These are phyloP conservation scores for Monosporascus sp. DNA, from an alignment of 2,329 filamentous ascomycete genomes.

Conservation along the genomic window DNA sequence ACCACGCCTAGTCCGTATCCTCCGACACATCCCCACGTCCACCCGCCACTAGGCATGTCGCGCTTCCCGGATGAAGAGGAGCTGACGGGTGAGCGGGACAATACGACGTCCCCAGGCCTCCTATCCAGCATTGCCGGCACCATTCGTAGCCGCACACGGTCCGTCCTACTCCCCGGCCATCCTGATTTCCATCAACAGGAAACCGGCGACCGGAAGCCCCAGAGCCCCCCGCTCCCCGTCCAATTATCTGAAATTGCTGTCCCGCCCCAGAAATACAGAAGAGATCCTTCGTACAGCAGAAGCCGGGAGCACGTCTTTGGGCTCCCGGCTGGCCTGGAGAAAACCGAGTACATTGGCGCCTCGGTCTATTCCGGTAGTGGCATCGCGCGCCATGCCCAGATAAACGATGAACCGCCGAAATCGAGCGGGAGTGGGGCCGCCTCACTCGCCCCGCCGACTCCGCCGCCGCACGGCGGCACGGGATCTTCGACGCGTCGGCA, in stretches of 20 bases:
- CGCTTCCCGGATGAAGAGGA: conserved; percentile 68
- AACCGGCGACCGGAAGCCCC: conserved; percentile 31
- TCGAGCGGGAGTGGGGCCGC: conserved; percentile 32
- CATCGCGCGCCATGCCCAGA: conserved; percentile 42
- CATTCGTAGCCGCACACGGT: conserved; percentile 41
- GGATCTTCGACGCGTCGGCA: conserved; percentile 58
- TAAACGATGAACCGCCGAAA: conserved; percentile 32
- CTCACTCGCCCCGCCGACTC: conserved; percentile 50
- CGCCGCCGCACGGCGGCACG: conserved; percentile 46
- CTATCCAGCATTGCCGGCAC: conserved; percentile 54
- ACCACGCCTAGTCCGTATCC: conserved; percentile 28
- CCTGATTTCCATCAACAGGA: conserved; percentile 34
- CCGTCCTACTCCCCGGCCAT: conserved; percentile 33
- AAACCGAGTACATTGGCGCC: conserved; percentile 45
- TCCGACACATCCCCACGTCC: conserved; percentile 64
- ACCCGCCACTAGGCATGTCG: conserved; percentile 84
- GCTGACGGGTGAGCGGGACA: conserved; percentile 45
- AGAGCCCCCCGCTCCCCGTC: conserved; percentile 55
- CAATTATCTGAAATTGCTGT: conserved; percentile 57
- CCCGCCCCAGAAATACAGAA: conserved; percentile 37
- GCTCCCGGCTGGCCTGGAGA: conserved; percentile 35
- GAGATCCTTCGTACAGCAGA: conserved; percentile 33
- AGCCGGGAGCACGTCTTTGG: conserved; percentile 44
- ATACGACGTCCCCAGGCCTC: conserved; percentile 40
- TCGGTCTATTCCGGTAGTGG: conserved; percentile 37